Percentiles rank a stretch among this genome's conserved stretches.
Conservation (phyloP, 805 yeast genomes). For the Komagataella populi region DNA sequence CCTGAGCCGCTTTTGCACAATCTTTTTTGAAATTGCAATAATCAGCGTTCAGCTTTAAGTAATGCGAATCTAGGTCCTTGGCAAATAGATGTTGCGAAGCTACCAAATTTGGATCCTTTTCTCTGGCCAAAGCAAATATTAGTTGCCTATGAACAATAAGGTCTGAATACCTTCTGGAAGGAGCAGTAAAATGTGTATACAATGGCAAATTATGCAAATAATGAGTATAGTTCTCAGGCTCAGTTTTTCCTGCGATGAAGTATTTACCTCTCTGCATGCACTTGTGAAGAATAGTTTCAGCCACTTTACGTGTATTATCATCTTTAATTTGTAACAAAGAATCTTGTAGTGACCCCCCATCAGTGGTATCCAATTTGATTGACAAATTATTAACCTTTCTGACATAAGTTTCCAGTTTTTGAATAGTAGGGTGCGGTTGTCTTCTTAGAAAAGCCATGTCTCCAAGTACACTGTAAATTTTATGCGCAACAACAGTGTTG, state of each 20-base stretch:
- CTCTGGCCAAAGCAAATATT: slow-evolving; percentile 41
- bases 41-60: slow-evolving; percentile 67
- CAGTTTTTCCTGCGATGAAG: slow-evolving; percentile 77
- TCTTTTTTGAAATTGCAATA: slow-evolving; percentile 93
- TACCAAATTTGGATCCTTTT: slow-evolving; percentile 16
- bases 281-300: slow-evolving; percentile 70
- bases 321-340: slow-evolving; percentile 57
- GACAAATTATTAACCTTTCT: slow-evolving; percentile 57
- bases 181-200: slow-evolving; percentile 90
- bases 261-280: slow-evolving; percentile 80
- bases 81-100: slow-evolving; percentile 8
- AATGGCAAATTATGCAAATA: slow-evolving; percentile 73
- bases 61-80: slow-evolving; percentile 42
- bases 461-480: slow-evolving; percentile 62
- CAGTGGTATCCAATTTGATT: slow-evolving; percentile 57
- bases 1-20: slow-evolving; percentile 87
- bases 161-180: slow-evolving; percentile 86
- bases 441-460: slow-evolving; percentile 76
- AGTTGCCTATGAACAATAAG: slow-evolving; percentile 86
- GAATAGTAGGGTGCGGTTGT: slow-evolving; percentile 72
- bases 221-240: slow-evolving; percentile 65
- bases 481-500: slow-evolving; percentile 77
- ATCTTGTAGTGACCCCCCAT: slow-evolving; percentile 56
- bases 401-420: slow-evolving; percentile 68
- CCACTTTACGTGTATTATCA: slow-evolving; percentile 48